Evolutionary conservation across 495 filamentous ascomycete species (phyloP), one percentile per base, ranked within the genome.

Genomic region (Chaetomium tenue): DNA sequence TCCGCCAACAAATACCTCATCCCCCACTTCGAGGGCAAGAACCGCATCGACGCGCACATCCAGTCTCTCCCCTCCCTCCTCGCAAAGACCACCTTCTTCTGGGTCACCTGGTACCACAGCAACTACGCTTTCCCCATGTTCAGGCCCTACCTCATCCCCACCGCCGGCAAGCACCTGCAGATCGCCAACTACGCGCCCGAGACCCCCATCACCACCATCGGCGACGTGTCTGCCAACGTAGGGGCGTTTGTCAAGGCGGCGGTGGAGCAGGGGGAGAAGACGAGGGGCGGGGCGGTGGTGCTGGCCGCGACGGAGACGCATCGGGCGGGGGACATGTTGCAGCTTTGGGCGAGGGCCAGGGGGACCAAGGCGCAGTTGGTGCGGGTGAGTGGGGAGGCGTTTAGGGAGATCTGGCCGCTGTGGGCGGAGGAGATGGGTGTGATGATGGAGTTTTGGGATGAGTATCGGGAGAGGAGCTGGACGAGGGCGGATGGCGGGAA

Each of bases 1-100:
- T 69, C 71, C 0, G 59, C 25, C 9, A 74, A 74, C 4, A 74
- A 72, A 51, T 70, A 71, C 50, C 12, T 64, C 7, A 56, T 78
- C 47, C 76, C 77, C 28, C 78, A 79, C 68, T 79, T 76, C 46
- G 76, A 77, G n/a, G 71, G 63, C 52, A 81, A 79, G 68, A 72
- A 71, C 53, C 57, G 58, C 23, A 60, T 78, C 55, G 73, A 80
- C 61, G 70, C 63, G 5, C 77, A 73, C 60, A 79, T 81, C 72
- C 72, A 69, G 54, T 22, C 44, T 5, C 61, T 68, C 23, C 54
- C 68, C 3, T 58, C 39, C 2, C 58, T 81, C 48, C 56, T 67
- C 1, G 30, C 52, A 1, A 76, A 77, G 68, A 79, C 77, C 25
- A 79, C 77, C 5, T 79, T 78, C 60, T 57, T 79, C 26, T 79